Evolutionary conservation across 1,139 yeast genomes (phyloP).

Genomic region (Hyphopichia burtonii): DNA sequence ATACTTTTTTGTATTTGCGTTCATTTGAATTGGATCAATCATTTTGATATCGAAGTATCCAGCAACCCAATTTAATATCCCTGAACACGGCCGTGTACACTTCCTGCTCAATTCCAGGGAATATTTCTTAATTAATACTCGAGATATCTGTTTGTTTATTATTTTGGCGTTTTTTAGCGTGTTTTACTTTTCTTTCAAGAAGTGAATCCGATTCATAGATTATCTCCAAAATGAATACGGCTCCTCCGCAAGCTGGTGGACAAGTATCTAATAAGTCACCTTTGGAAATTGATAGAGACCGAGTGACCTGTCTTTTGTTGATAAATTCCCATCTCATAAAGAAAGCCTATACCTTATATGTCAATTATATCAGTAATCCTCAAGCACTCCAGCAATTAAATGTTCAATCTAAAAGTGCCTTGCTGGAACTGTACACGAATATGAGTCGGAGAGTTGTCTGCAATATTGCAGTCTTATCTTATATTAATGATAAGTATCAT

Average conservation of each 20-base stretch:
- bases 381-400: slow-evolving; percentile 36
- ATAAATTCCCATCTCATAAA: slow-evolving; percentile 54
- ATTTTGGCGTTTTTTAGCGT: not conserved
- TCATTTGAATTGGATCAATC: too few species aligned
- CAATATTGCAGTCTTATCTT: slow-evolving; percentile 52
- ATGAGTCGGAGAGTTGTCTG: slow-evolving; percentile 54
- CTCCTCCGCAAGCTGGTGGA: not conserved
- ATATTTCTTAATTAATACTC: too few species aligned
- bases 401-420: slow-evolving; percentile 34
- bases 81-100: too few species aligned
- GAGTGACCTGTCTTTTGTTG: slow-evolving; percentile 51
- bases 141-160: too few species aligned
- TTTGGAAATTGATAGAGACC: slow-evolving; percentile 34
- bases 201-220: too few species aligned
- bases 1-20: too few species aligned
- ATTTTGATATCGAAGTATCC: too few species aligned
- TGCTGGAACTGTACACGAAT: slow-evolving; percentile 49
- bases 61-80: too few species aligned
- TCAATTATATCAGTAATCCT: slow-evolving; percentile 34
- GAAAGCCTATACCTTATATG: slow-evolving; percentile 43
- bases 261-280: slow-evolving; percentile 6
- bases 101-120: too few species aligned
- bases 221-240: not conserved
- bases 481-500: slow-evolving; percentile 52
- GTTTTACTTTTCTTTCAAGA: too few species aligned